A percentile compares a stretch with the other conserved stretches of the same genome.
These are phyloP conservation scores for Stagonosporopsis rhizophila DNA, from an alignment of 2,329 filamentous ascomycete species.

Conservation along the genomic window DNA sequence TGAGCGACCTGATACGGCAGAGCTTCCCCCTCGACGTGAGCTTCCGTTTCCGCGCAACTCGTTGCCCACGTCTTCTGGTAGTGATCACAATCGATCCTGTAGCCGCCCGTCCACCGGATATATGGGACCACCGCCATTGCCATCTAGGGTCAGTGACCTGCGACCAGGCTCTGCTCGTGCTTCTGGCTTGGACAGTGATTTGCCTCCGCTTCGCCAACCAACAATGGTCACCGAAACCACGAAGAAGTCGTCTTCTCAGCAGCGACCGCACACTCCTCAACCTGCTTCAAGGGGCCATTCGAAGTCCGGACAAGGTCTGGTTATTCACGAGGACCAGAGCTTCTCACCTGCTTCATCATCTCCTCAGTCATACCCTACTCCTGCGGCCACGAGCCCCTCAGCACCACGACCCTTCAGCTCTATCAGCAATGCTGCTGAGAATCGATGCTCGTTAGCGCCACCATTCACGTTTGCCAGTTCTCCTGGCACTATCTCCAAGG, in stretches of 20 bases:
- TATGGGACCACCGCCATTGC: conserved; percentile 46
- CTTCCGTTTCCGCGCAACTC: conserved; percentile 50
- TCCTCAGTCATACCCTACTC: conserved; percentile 4
- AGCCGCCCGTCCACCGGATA: conserved; percentile 34
- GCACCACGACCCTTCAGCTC: conserved; percentile 29
- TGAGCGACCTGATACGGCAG: conserved; percentile 24
- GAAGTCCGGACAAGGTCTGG: neutral
- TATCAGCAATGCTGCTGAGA: conserved; percentile 15
- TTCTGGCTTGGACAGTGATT: conserved; percentile 27
- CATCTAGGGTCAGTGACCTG: conserved; percentile 25
- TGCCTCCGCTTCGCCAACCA: conserved; percentile 48
- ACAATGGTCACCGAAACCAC: conserved; percentile 31
- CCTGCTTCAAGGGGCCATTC: neutral
- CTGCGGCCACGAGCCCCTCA: neutral
- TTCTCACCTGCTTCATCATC: conserved; percentile 24
- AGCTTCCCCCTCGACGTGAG: conserved; percentile 48
- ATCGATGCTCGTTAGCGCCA: conserved; percentile 3
- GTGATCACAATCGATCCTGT: conserved; percentile 27
- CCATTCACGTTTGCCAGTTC: conserved; percentile 12
- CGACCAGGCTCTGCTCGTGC: conserved; percentile 30
- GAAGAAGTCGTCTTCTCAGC: conserved; percentile 4
- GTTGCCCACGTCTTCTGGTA: conserved; percentile 34
- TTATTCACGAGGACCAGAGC: neutral
- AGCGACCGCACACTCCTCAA: conserved; percentile 13
- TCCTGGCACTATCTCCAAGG: conserved; percentile 8